phyloP scores from a whole-genome alignment of 768 basidiomycete species.

The Mrakia frigida region DNA sequence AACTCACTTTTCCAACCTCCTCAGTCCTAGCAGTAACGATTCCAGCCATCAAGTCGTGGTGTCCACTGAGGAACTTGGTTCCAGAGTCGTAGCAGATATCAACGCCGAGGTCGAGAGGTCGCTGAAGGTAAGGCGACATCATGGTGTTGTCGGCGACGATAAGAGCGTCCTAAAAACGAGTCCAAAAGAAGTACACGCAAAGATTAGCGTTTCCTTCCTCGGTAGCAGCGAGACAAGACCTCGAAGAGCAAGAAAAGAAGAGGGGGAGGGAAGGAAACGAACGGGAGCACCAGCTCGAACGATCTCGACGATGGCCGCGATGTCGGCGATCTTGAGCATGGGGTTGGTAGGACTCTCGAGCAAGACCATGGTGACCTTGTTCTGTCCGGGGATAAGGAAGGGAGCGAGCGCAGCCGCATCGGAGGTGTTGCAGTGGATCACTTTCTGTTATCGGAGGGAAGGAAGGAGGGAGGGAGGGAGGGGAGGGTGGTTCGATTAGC shows the following conservation, averaged over 20 bases:
- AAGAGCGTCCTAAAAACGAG: slow-evolving; percentile 36
- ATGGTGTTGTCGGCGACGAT: slow-evolving; percentile 79
- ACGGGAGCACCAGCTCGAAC: slow-evolving; percentile 73
- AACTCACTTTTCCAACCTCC: slow-evolving; percentile 71
- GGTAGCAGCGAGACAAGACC: too few relatives aligned
- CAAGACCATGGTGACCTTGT: slow-evolving; percentile 70
- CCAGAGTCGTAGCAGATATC: slow-evolving; percentile 98
- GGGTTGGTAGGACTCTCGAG: slow-evolving; percentile 98
- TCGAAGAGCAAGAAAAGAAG: background rate
- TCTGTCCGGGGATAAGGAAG: slow-evolving; percentile 64
- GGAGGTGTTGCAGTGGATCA: slow-evolving; percentile 93
- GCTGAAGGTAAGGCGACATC: slow-evolving; percentile 98
- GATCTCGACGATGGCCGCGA: slow-evolving; percentile 72
- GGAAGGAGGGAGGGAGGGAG: background rate
- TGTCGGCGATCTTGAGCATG: slow-evolving; percentile 86
- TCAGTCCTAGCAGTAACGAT: slow-evolving; percentile 87
- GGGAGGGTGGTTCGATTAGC: background rate
- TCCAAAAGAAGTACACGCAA: background rate
- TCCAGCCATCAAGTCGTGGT: slow-evolving; percentile 99
- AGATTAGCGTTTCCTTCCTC: background rate
- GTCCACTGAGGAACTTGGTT: slow-evolving; percentile 95
- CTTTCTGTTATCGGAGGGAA: slow-evolving; percentile 46
- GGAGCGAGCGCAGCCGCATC: slow-evolving; percentile 59
- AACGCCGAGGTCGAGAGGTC: slow-evolving; percentile 90
- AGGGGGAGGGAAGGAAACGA: background rate